A percentile compares a stretch with the other conserved stretches of the same genome.
phyloP scores from a whole-genome alignment of 345 rosid genomes.

The Eucalyptus leucophloia region DNA sequence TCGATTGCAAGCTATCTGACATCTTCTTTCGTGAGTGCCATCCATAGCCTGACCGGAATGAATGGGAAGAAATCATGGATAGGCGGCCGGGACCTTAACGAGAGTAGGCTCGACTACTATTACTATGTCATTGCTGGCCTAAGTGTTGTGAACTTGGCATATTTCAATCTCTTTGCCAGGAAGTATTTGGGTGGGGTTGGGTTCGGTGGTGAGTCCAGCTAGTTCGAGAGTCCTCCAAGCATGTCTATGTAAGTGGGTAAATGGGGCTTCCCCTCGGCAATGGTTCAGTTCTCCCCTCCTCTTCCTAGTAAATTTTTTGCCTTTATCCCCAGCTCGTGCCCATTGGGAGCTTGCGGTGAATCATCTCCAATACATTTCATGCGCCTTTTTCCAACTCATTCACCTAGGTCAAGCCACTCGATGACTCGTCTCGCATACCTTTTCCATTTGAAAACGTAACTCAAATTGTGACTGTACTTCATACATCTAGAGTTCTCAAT shows the following conservation, averaged over 20 bases:
- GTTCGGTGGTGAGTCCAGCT: background rate
- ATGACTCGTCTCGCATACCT: background rate
- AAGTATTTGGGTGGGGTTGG: background rate
- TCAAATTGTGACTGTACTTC: background rate
- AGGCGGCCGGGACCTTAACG: background rate
- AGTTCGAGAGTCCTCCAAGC: background rate
- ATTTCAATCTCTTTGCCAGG: conserved; percentile 1
- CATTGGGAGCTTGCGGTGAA: background rate
- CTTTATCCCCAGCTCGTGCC: background rate
- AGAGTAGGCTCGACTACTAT: background rate
- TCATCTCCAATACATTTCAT: background rate
- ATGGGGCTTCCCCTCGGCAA: background rate
- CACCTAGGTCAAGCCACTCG: background rate
- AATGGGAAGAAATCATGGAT: background rate
- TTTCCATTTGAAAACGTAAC: background rate
- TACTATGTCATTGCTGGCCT: background rate
- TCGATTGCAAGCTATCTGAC: background rate
- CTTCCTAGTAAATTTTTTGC: background rate
- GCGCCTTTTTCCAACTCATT: background rate
- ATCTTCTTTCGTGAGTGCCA: background rate
- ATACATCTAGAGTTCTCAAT: background rate
- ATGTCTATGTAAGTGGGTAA: background rate
- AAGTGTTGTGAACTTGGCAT: background rate
- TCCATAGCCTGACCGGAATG: background rate
- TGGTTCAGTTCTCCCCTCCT: background rate